Percentiles rank a stretch among this genome's conserved stretches.
Conservation (phyloP, 805 yeast genomes). For the Lipomyces starkeyi region DNA sequence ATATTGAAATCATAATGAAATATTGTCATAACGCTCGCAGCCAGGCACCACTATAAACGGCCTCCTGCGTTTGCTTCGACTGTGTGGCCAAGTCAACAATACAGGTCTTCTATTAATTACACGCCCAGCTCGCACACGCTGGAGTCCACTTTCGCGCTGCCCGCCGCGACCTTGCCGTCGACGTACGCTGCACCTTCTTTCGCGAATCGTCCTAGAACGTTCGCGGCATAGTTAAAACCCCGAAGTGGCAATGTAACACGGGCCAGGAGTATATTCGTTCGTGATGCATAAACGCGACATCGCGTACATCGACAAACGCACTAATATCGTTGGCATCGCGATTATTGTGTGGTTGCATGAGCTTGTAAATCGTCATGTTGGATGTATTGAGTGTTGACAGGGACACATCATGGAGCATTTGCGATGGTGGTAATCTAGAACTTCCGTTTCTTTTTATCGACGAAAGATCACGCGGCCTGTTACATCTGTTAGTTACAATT, state of each 20-base stretch:
- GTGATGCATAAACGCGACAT: background rate
- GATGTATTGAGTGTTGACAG: background rate
- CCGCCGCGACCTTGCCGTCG: background rate
- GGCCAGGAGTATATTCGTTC: background rate
- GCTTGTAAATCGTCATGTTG: too few relatives aligned
- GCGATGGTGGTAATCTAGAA: background rate
- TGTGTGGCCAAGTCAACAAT: background rate
- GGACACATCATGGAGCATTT: background rate
- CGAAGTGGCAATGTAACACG: background rate
- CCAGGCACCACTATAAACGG: background rate
- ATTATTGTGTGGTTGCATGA: background rate
- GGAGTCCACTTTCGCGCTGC: background rate
- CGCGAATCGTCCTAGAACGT: background rate
- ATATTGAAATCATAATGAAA: too few relatives aligned
- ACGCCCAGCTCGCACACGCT: background rate
- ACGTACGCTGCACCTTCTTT: background rate
- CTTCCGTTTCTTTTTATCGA: too few relatives aligned
- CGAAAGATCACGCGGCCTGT: too few relatives aligned
- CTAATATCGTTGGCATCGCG: background rate
- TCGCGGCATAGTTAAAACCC: background rate
- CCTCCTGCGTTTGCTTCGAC: background rate
- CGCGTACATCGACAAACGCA: background rate
- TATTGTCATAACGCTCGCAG: background rate
- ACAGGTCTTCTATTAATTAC: background rate
- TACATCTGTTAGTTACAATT: too few relatives aligned